A percentile compares a stretch with the other conserved stretches of the same genome.
phyloP scores from a whole-genome alignment of 2,329 filamentous ascomycete genomes.

The Apiospora saccharicola region DNA sequence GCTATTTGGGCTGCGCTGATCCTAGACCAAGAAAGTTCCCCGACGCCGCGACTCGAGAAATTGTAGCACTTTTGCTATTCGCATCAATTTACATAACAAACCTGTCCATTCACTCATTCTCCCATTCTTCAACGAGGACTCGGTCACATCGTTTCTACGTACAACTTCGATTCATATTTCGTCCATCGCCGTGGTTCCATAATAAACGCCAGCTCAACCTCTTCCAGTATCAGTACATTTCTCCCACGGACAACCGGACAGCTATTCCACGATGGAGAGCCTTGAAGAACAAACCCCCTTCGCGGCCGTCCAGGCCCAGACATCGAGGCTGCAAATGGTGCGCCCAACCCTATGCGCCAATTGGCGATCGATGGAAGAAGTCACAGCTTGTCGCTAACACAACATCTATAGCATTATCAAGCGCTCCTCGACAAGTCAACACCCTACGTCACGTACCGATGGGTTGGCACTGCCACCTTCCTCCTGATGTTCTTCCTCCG shows the following conservation, averaged over 20 bases:
- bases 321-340: constrained; percentile 76
- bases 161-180: not conserved
- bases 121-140: not conserved
- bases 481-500: constrained; percentile 86
- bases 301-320: constrained; percentile 86
- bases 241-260: constrained; percentile 13
- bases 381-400: not conserved
- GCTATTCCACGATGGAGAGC: constrained; percentile 72
- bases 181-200: not conserved
- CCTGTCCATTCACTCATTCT: constrained; percentile 10
- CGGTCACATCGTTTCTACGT: not conserved
- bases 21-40: constrained; percentile 18
- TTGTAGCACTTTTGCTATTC: constrained; percentile 13
- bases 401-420: constrained; percentile 81
- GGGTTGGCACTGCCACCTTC: constrained; percentile 80
- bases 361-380: not conserved
- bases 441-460: constrained; percentile 88
- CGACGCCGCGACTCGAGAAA: constrained; percentile 8
- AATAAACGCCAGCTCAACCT: not conserved
- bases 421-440: constrained; percentile 92
- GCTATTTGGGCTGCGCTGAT: constrained; percentile 10
- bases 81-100: not conserved
- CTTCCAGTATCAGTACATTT: not conserved
- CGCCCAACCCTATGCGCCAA: constrained; percentile 5
- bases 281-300: constrained; percentile 92